Conservation (phyloP, 768 basidiomycete genomes). For the Tulasnella calospora region DNA sequence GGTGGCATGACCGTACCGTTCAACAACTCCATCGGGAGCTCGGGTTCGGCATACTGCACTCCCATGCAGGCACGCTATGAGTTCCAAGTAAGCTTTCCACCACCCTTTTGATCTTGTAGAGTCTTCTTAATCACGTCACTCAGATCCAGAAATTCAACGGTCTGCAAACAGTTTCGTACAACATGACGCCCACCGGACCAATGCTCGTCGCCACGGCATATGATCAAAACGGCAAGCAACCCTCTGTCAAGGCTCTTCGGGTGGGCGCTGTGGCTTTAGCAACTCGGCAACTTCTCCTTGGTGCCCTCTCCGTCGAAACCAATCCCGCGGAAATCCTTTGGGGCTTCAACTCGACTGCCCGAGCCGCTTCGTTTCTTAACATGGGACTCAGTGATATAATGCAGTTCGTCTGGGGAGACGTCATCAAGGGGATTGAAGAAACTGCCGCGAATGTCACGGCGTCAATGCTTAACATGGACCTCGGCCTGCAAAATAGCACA, state of each 20-base stretch:
- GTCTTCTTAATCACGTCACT: too few species aligned
- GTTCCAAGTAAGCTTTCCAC: background rate
- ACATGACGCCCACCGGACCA: background rate
- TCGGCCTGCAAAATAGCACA: background rate
- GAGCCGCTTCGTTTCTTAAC: background rate
- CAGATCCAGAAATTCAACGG: background rate
- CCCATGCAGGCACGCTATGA: background rate
- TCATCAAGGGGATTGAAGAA: background rate
- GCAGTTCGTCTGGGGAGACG: background rate
- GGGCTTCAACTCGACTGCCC: background rate
- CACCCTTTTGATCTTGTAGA: background rate
- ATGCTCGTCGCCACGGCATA: background rate
- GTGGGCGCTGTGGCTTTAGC: background rate
- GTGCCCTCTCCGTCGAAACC: background rate
- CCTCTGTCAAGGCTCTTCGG: background rate
- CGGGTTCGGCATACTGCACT: background rate
- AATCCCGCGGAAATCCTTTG: background rate
- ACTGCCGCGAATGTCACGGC: background rate
- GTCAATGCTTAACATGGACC: background rate
- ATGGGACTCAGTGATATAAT: background rate
- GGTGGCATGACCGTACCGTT: background rate
- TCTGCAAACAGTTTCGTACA: background rate
- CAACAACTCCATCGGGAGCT: background rate
- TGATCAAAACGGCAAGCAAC: background rate
- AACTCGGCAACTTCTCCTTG: background rate